Evolutionary conservation across 176 grass and related monocot species (phyloP), one percentile per base, ranked within the genome.

Genomic region (Canna indica): DNA sequence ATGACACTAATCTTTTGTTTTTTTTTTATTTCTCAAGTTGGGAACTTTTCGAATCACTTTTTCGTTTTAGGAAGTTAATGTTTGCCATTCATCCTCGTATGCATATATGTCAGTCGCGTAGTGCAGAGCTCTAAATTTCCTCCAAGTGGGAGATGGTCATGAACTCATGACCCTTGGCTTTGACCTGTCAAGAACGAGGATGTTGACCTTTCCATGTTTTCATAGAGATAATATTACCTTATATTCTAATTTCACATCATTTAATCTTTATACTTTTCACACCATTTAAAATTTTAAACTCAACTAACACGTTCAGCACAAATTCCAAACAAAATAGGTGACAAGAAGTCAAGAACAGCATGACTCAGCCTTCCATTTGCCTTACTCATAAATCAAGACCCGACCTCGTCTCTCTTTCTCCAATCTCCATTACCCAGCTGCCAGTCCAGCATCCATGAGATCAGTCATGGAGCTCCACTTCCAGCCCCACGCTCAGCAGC

Each of bases 381-480:
- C 38, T 5, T 29, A 16, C 41, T 17, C 14, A 45, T 28, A 29
- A 27, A 7, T 29, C n/a, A 10, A 42, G 13, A 14, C 20, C 12
- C 66, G 1, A 11, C 12, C 60, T 59, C 60, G 12, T 11, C 12
- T 1, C 2, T 8, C 10, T 5, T 15, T 24, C 24, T 10, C 8
- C 33, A 42, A 41, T 12, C 67, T 46, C 14, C 24, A 17, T 24
- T 18, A 14, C 31, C 26, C 59, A 29, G n/a, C 24, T 18, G 12
- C 63, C 28, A 26, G 12, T 31, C 18, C 33, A 39, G 12, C 33
- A 8, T 17, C 24, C 24, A 62, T 62, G 18, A 30, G 10, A 14
- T 33, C 66, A 7, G 22, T 24, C 39, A 95, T 91, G 91, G 85
- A 96, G 81, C 81, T 96, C 73, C 67, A 88, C 74, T 96, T 96